Conservation (phyloP, 2,329 filamentous ascomycete genomes). For the Fusarium guadeloupense region DNA sequence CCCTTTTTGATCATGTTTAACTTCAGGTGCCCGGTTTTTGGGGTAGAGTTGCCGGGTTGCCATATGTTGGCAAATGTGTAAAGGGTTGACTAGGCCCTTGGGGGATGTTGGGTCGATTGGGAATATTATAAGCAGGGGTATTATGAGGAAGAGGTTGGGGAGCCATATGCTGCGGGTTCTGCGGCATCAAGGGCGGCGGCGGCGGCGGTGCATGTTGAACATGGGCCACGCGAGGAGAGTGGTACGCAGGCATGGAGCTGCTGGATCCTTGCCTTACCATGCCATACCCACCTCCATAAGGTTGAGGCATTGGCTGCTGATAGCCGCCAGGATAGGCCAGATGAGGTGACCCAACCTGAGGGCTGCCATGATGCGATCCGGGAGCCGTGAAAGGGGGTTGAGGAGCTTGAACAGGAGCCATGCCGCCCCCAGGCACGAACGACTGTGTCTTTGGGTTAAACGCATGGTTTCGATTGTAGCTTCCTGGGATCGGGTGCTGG, state of each 20-base stretch:
- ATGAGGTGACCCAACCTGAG: conserved; percentile 62
- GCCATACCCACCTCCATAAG: conserved; percentile 60
- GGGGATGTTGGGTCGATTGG: conserved; percentile 57
- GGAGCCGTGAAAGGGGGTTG: conserved; percentile 59
- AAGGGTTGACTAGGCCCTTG: conserved; percentile 58
- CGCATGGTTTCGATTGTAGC: conserved; percentile 77
- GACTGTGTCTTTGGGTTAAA: conserved; percentile 96
- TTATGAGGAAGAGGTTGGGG: conserved; percentile 56
- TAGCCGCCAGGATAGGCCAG: conserved; percentile 59
- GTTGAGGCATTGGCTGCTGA: conserved; percentile 57
- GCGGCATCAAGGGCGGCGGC: conserved; percentile 51
- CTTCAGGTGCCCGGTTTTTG: conserved; percentile 65
- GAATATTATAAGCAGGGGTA: conserved; percentile 54
- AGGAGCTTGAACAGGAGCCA: conserved; percentile 59
- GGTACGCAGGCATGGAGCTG: conserved; percentile 62
- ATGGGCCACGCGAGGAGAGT: conserved; percentile 50
- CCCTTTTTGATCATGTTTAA: conserved; percentile 45
- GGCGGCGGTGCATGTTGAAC: conserved; percentile 55
- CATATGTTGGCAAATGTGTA: conserved; percentile 64
- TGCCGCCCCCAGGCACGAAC: conserved; percentile 75
- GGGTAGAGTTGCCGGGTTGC: conserved; percentile 67
- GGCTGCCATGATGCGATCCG: conserved; percentile 62
- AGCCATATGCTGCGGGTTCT: conserved; percentile 51
- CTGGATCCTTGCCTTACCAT: conserved; percentile 68
- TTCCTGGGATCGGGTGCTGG: conserved; percentile 85